A percentile compares a stretch with the other conserved stretches of the same genome.
phyloP scores from a whole-genome alignment of 2,329 filamentous ascomycete species.

The Ophiostoma perfectum region DNA sequence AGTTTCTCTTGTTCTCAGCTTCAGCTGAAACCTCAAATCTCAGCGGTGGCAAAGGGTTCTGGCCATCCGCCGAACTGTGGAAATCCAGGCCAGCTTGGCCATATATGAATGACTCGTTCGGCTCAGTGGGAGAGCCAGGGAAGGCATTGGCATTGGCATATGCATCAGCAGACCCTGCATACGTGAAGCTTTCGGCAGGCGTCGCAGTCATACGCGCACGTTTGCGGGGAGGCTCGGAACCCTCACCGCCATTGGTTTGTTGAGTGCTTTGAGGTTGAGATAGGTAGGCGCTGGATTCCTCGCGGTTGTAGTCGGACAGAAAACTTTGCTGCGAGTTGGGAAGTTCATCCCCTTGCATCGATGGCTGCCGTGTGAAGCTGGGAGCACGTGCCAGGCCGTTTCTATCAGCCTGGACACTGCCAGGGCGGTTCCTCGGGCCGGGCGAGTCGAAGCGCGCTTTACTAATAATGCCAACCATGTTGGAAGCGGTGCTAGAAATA shows the following conservation, averaged over 20 bases:
- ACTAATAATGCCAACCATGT: constrained; percentile 91
- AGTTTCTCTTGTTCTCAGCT: constrained; percentile 71
- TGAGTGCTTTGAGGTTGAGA: constrained; percentile 45
- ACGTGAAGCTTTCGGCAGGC: constrained; percentile 53
- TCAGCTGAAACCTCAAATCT: constrained; percentile 56
- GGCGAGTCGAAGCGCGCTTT: constrained; percentile 93
- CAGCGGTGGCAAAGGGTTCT: constrained; percentile 59
- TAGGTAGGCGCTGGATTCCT: constrained; percentile 61
- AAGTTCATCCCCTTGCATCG: constrained; percentile 65
- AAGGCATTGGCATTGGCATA: constrained; percentile 42
- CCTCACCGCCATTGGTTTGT: constrained; percentile 49
- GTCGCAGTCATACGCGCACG: constrained; percentile 57
- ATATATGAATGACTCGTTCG: constrained; percentile 73
- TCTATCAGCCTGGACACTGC: constrained; percentile 30
- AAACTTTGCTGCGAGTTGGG: constrained; percentile 82
- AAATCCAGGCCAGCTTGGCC: constrained; percentile 45
- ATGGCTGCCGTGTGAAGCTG: constrained; percentile 66
- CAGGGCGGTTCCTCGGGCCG: constrained; percentile 53
- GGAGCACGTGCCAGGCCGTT: constrained; percentile 59
- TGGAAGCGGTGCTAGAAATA: constrained; percentile 87
- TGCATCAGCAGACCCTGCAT: constrained; percentile 36
- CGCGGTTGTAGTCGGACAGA: constrained; percentile 68
- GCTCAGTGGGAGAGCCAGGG: constrained; percentile 71
- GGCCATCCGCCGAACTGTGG: constrained; percentile 43
- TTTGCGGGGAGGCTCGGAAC: constrained; percentile 75